Base-by-base conservation (phyloP, 2,329 filamentous ascomycete genomes). In the Fusarium incarnatum region DNA sequence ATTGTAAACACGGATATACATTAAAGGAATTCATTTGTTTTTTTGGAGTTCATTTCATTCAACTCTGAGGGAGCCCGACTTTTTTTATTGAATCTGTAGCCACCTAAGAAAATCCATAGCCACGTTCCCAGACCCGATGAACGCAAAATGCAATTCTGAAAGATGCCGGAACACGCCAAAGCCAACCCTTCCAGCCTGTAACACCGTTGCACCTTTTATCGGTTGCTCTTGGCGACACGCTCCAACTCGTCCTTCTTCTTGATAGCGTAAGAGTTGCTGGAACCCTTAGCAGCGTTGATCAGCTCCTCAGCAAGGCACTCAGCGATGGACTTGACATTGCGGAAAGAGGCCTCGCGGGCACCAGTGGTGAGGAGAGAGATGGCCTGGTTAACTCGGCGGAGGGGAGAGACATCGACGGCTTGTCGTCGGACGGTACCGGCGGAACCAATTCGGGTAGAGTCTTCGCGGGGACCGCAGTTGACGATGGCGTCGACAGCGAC, bases 241-340 rank as follows among this genome's bases (percentile, higher is more conserved):
- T 99, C 96, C 88, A 99, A 87, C 92, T 99, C 97, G 86, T 99
- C 96, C 95, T 99, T 99, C 94, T 99, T 99, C 94, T 99, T 99
- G 92, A 99, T 99, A 81, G 97, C 96, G 85, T 98, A 99, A 78
- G 94, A 98, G 94, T 99, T 99, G 88, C 93, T 97, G 91, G 92
- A 97, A 82, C 96, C 96, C 94, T 99, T 99, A 85, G 97, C 97
- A 83, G 97, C 97, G 90, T 99, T 99, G 92, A 99, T 98, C 84
- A 99, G 91, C 91, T 99, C 96, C 88, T 99, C 97, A 83, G 96
- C 96, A 81, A 99, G 88, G 89, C 96, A 98, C 91, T 99, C 96
- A 81, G 97, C 94, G 83, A 99, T 97, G 82, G 92, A 94, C 94
- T 99, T 99, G 90, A 99, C 92, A 91, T 99, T 99, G 86, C 96